phyloP scores from a whole-genome alignment of 148 eudicot genomes.

The Nyssa sinensis region DNA sequence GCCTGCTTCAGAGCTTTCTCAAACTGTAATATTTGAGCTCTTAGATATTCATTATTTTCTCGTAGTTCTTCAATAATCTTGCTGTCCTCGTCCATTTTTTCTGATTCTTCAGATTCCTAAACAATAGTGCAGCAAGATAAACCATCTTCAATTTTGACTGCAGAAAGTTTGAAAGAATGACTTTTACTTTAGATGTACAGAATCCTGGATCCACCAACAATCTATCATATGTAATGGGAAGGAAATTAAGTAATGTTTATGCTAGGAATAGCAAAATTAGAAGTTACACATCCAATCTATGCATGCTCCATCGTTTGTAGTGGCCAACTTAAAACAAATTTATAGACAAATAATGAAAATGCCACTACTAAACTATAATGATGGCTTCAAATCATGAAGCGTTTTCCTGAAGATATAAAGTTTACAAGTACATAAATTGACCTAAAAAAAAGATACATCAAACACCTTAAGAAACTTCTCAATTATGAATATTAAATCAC shows the following conservation, averaged over 20 bases:
- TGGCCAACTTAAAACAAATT: background rate
- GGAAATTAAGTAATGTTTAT: background rate
- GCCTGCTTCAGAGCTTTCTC: constrained; percentile 88
- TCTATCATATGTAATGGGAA: background rate
- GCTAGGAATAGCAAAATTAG: constrained; percentile 1
- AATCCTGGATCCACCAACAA: constrained; percentile 21
- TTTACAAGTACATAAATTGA: background rate
- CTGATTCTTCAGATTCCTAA: constrained; percentile 95
- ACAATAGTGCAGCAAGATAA: constrained; percentile 29
- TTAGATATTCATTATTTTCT: constrained; percentile 65
- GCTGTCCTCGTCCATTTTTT: constrained; percentile 96
- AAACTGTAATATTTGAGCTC: constrained; percentile 62
- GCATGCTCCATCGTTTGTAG: background rate
- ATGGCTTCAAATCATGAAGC: constrained; percentile 5
- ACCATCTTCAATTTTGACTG: constrained; percentile 31
- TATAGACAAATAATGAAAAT: background rate
- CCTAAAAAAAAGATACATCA: background rate
- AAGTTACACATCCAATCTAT: background rate
- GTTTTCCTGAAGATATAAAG: background rate
- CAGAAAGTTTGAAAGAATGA: constrained; percentile 16
- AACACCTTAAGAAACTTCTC: background rate
- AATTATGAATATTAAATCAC: background rate
- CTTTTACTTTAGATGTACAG: constrained; percentile 18
- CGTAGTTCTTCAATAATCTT: constrained; percentile 82
- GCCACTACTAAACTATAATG: background rate